Evolutionary conservation across 2,329 filamentous ascomycete species (phyloP), one percentile per base, ranked within the genome.

Genomic region (Cladosporium sp.): DNA sequence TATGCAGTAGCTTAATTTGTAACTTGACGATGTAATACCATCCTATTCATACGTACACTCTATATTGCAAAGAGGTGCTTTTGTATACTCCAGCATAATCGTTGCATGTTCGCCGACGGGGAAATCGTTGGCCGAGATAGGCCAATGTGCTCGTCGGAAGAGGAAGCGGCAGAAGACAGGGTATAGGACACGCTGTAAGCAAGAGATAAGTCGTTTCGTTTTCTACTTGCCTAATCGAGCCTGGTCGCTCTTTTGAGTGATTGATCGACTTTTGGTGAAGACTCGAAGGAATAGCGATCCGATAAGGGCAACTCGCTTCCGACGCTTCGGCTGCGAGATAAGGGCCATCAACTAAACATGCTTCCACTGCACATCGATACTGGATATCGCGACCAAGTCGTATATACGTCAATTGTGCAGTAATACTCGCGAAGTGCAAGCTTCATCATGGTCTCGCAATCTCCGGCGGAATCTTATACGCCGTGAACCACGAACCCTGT

Each of bases 401-500:
- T 28, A 9, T 28, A 4, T 4, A 28, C 25, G 9, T 4, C 12
- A 32, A 9, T 9, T 10, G 28, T 9, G 12, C 9, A 32, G 9
- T 7, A 10, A 9, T 32, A 3, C 12, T 9, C 28, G 28, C 8
- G 12, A 28, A 32, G 12, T 32, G 8, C 9, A 5, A 2, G 12
- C 28, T 32, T 7, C 8, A 10, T 32, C 8, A 32, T 5, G 28
- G 28, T 28, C 34, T 52, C 8, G 35, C 35, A 28, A 60, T 19
- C 25, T 54, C 47, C 6, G 58, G 58, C 40, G 58, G 58, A 22
- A 37, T 24, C 6, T 39, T 7, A 35, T 53, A 60, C 8, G 48
- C 54, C 1, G 35, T 57, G 1, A 22, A 19, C 58, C 58, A 60
- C 6, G 49, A 40, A 4, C 54, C 58, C 24, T 57, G 53, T 24